phyloP scores from a whole-genome alignment of 1,284 basidiomycete species.

The Microbotryomycetes sp. region DNA sequence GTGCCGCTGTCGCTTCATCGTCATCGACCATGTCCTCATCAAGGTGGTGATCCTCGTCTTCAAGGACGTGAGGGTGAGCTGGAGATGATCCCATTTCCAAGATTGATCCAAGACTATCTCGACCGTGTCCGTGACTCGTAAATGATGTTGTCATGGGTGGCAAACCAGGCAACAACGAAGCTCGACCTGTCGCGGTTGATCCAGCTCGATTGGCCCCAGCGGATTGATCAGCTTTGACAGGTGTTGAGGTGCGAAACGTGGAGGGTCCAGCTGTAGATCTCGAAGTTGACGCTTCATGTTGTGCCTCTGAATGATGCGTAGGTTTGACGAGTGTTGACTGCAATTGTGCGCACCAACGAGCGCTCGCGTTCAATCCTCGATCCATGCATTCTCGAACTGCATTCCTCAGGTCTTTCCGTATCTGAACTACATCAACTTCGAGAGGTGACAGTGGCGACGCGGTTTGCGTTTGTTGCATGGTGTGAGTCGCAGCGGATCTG shows the following conservation, averaged over 20 bases:
- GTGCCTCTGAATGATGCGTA: too few species aligned
- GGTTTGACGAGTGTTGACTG: neutral
- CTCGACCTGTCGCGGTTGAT: neutral
- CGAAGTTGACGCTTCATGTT: too few species aligned
- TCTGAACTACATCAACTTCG: neutral
- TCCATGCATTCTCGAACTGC: neutral
- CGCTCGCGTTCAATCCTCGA: neutral
- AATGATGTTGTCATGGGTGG: neutral
- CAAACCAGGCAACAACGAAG: neutral
- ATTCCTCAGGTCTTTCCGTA: neutral
- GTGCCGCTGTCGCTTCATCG: neutral
- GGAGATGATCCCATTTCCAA: constrained; percentile 2
- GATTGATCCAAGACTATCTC: neutral
- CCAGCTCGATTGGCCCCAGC: neutral
- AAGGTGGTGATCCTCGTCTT: neutral
- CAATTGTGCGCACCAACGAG: neutral
- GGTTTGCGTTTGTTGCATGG: too few species aligned
- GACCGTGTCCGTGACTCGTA: too few species aligned
- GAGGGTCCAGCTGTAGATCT: too few species aligned
- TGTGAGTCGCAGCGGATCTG: too few species aligned
- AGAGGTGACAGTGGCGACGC: too few species aligned
- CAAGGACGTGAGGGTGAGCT: neutral
- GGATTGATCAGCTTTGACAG: constrained; percentile 1
- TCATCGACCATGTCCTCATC: neutral
- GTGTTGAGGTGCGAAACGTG: constrained; percentile 27